Percentiles rank a stretch among this genome's conserved stretches.
phyloP scores from a whole-genome alignment of 2,329 filamentous ascomycete species.

The Pezicula radicicola region DNA sequence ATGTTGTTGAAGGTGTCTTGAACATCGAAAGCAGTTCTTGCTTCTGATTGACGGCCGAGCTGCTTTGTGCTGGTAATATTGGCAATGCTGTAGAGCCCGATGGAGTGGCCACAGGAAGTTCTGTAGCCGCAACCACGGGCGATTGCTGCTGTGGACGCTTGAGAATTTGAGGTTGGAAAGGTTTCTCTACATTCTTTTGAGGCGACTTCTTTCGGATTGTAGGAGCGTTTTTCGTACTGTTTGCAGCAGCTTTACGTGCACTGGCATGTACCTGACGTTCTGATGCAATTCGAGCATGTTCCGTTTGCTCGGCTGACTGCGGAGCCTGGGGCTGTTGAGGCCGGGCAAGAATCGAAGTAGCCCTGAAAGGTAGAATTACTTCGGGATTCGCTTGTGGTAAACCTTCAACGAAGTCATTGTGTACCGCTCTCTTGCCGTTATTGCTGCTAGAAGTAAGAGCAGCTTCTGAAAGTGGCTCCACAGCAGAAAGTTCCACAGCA shows the following conservation, averaged over 20 bases:
- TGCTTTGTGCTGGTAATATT: background rate
- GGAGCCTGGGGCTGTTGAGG: constrained; percentile 10
- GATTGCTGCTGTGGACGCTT: constrained; percentile 40
- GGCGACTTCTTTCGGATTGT: constrained; percentile 16
- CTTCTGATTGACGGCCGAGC: constrained; percentile 37
- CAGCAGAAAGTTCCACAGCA: constrained; percentile 23
- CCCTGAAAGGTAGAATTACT: constrained; percentile 22
- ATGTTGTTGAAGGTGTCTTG: constrained; percentile 5
- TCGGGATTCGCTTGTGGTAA: constrained; percentile 21
- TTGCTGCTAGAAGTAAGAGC: constrained; percentile 14
- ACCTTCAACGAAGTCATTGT: constrained; percentile 7
- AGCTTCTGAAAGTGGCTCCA: constrained; percentile 22
- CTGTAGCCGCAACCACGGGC: constrained; percentile 26
- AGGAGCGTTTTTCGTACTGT: constrained; percentile 11
- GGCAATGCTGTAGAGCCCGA: constrained; percentile 4
- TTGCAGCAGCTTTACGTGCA: background rate
- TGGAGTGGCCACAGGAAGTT: constrained; percentile 1
- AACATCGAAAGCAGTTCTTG: constrained; percentile 36
- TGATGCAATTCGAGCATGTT: background rate
- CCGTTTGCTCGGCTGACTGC: constrained; percentile 4
- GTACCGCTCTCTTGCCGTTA: constrained; percentile 16
- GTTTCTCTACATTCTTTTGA: constrained; percentile 32
- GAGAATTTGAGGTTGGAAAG: constrained; percentile 51
- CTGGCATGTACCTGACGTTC: background rate
- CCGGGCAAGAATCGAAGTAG: constrained; percentile 23